Percentiles rank a stretch among this genome's conserved stretches.
phyloP scores from a whole-genome alignment of 1,284 basidiomycete genomes.

The Moesziomyces globuligerus region DNA sequence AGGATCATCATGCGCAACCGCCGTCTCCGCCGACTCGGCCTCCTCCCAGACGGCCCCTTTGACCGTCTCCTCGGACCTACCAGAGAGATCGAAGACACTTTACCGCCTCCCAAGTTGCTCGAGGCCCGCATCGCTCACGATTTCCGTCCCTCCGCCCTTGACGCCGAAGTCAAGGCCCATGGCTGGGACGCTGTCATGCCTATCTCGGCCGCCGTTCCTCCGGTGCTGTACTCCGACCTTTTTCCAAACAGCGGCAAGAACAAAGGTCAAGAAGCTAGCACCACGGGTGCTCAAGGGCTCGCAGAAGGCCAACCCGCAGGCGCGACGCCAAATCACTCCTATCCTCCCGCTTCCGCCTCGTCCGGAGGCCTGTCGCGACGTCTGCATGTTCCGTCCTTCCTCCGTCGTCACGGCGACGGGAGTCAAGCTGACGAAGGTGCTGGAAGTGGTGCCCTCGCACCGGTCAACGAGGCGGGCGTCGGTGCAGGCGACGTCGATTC shows the following conservation, averaged over 20 bases:
- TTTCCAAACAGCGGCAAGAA: conserved; percentile 14
- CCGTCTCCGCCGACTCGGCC: conserved; percentile 53
- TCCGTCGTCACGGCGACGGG: conserved; percentile 28
- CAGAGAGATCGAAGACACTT: conserved; percentile 54
- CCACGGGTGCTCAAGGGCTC: background rate
- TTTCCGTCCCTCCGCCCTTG: conserved; percentile 24
- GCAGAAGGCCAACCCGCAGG: conserved; percentile 3
- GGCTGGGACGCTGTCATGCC: conserved; percentile 58
- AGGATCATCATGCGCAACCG: conserved; percentile 61
- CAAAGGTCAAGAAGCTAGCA: conserved; percentile 7
- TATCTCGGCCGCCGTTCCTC: conserved; percentile 54
- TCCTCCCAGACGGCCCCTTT: conserved; percentile 50
- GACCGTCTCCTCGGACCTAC: conserved; percentile 49
- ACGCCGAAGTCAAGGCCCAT: conserved; percentile 41
- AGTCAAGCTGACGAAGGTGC: conserved; percentile 11
- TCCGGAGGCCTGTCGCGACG: conserved; percentile 20
- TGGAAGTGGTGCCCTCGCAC: background rate
- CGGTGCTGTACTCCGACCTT: conserved; percentile 43
- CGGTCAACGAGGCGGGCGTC: conserved; percentile 5
- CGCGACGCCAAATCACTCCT: conserved; percentile 15
- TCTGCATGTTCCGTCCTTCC: conserved; percentile 40
- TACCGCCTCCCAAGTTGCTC: conserved; percentile 56
- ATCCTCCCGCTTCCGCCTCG: conserved; percentile 20
- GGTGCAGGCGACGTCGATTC: conserved; percentile 6
- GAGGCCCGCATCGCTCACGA: conserved; percentile 57